Conservation (phyloP, 2,329 filamentous ascomycete species). For the Thermomyces lanuginosus region DNA sequence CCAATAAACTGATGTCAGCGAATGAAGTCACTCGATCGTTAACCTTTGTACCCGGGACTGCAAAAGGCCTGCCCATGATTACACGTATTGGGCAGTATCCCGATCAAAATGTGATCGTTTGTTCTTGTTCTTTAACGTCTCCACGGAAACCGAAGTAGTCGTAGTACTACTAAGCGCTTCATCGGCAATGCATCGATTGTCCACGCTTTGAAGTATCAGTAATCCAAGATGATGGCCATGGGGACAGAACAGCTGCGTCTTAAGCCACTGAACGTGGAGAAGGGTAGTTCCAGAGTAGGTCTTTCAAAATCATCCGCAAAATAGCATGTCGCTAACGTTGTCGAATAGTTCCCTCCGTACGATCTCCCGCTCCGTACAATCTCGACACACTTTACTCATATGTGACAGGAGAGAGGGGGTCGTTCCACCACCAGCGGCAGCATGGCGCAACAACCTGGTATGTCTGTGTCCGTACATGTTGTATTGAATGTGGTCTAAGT, state of each 20-base stretch:
- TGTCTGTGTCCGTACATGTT: too few species aligned
- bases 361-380: neutral
- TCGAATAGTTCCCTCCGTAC: conserved; percentile 16
- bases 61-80: too few species aligned
- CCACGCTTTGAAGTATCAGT: too few species aligned
- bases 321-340: neutral
- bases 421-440: conserved; percentile 16
- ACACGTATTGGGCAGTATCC: too few species aligned
- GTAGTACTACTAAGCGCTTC: too few species aligned
- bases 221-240: conserved; percentile 2
- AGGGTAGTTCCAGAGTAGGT: conserved; percentile 19
- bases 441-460: conserved; percentile 32
- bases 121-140: too few species aligned
- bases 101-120: too few species aligned
- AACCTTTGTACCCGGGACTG: too few species aligned
- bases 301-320: neutral
- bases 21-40: too few species aligned
- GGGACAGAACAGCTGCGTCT: conserved; percentile 11
- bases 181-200: too few species aligned
- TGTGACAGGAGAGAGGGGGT: conserved; percentile 13
- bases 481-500: neutral
- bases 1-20: too few species aligned
- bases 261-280: conserved; percentile 18
- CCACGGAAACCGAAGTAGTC: too few species aligned
- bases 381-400: conserved; percentile 4